Evolutionary conservation across 1,284 basidiomycete genomes (phyloP).

Genomic region (Marasmius sp.): DNA sequence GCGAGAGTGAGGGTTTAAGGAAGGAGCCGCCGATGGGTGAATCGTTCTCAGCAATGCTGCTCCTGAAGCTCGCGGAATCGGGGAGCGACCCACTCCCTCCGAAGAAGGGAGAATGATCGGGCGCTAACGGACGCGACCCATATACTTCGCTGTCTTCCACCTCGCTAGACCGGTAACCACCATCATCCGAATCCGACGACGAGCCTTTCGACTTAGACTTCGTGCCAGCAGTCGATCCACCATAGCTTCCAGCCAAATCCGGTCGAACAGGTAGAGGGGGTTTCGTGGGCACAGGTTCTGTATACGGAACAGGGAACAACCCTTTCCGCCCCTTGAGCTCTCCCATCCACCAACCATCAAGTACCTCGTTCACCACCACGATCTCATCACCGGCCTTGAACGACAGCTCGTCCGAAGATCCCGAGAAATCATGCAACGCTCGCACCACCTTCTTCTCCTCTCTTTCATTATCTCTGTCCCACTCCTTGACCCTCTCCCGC

Average conservation of each 20-base stretch:
- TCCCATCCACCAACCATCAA: constrained; percentile 87
- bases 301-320: constrained; percentile 76
- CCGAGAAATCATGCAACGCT: constrained; percentile 73
- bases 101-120: constrained; percentile 44
- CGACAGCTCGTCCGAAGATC: constrained; percentile 72
- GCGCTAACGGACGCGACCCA: constrained; percentile 40
- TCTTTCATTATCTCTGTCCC: constrained; percentile 34
- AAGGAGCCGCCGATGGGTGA: constrained; percentile 32
- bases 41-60: constrained; percentile 40
- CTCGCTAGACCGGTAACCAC: constrained; percentile 34
- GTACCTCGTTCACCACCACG: constrained; percentile 69
- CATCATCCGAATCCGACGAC: constrained; percentile 34
- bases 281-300: constrained; percentile 45
- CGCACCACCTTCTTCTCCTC: constrained; percentile 57
- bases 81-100: constrained; percentile 29
- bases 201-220: constrained; percentile 12
- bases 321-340: constrained; percentile 67
- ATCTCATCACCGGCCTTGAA: constrained; percentile 76
- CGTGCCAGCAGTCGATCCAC: constrained; percentile 11
- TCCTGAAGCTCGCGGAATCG: constrained; percentile 44
- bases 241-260: constrained; percentile 17
- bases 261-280: constrained; percentile 30
- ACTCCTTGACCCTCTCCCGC: too few species aligned
- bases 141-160: constrained; percentile 38
- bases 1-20: background rate